Evolutionary conservation across 2,329 filamentous ascomycete genomes (phyloP).

Genomic region (Penicillium brasilianum): DNA sequence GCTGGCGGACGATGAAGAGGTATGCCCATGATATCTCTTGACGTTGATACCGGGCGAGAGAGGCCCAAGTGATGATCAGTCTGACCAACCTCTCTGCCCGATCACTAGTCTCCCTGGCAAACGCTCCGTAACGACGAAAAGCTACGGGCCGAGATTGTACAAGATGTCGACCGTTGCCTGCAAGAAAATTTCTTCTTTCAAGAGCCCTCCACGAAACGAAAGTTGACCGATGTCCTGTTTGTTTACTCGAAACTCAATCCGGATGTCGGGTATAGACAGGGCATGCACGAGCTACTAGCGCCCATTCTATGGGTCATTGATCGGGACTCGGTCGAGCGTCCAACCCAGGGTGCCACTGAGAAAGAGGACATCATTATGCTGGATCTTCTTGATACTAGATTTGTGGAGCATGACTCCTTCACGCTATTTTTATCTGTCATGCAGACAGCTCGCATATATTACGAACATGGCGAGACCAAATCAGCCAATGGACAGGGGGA

Average conservation of each 20-base stretch:
- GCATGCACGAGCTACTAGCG: conserved; percentile 95
- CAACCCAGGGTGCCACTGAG: conserved; percentile 28
- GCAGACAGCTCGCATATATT: conserved; percentile 84
- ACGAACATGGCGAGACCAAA: conserved; percentile 67
- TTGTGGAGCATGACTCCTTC: conserved; percentile 89
- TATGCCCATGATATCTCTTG: conserved; percentile 42
- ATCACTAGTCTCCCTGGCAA: conserved; percentile 82
- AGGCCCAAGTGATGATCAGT: conserved; percentile 24
- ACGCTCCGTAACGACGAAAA: conserved; percentile 83
- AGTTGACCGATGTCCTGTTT: conserved; percentile 88
- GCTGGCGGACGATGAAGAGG: conserved; percentile 78
- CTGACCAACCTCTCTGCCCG: conserved; percentile 28
- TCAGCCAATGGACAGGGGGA: conserved; percentile 51
- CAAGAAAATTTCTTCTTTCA: conserved; percentile 93
- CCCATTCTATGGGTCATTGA: conserved; percentile 85
- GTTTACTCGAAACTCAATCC: conserved; percentile 93
- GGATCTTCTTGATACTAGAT: conserved; percentile 71
- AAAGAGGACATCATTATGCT: conserved; percentile 61
- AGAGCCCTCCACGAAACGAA: conserved; percentile 74
- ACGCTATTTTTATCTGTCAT: conserved; percentile 84
- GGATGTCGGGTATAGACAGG: conserved; percentile 88
- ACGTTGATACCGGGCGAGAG: background rate
- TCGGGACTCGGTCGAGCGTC: conserved; percentile 73
- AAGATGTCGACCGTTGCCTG: conserved; percentile 89
- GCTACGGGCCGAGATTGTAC: conserved; percentile 84